Evolutionary conservation across 1,284 basidiomycete species (phyloP), one percentile per base, ranked within the genome.

Genomic region (Lentinula novae-zelandiae): DNA sequence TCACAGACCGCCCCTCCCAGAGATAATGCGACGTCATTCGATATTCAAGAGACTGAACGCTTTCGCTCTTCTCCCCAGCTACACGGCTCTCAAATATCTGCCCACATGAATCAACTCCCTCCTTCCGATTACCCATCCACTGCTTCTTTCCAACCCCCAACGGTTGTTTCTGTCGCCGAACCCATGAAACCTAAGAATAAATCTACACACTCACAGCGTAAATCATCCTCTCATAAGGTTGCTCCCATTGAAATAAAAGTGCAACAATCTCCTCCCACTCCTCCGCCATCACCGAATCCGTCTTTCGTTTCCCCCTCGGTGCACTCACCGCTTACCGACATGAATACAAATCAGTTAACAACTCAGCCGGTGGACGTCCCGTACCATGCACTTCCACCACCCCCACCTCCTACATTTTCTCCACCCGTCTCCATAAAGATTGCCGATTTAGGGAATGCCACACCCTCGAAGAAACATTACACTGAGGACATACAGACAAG

Each of bases 401-500:
- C 71, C 54, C 66, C 67, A 53, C 68, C 64, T 31, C 64, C 44
- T 12, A 46, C 5, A n/a, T 22, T 62, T 22, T 67, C 67, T 3
- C 76, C 75, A 22, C 81, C 82, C 1, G 87, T 96, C 68, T 87
- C 83, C n/a, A 84, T 96, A 73, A 96, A 96, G 81, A 95, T 96
- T 66, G 93, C 94, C 38, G 93, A 96, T 72, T 76, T 96, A 50
- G 93, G 92, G 33, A 95, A 95, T 70, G 93, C 92, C 22, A 93
- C 92, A 27, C 90, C 89, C 1, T 87, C 86, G 15, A 89, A 83
- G 69, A 84, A 86, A 66, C 94, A 95, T 71, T 96, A 86, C 69
- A 95, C 93, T 9, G 93, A 96, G 69, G 94, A 96, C 72, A 96
- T 96, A 64, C 95, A 96, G 75, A 96, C 95, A 39, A 82, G 95